A percentile compares a stretch with the other conserved stretches of the same genome.
Evolutionary conservation across 495 filamentous ascomycete genomes (phyloP).

Genomic region (Extremus antarcticus): DNA sequence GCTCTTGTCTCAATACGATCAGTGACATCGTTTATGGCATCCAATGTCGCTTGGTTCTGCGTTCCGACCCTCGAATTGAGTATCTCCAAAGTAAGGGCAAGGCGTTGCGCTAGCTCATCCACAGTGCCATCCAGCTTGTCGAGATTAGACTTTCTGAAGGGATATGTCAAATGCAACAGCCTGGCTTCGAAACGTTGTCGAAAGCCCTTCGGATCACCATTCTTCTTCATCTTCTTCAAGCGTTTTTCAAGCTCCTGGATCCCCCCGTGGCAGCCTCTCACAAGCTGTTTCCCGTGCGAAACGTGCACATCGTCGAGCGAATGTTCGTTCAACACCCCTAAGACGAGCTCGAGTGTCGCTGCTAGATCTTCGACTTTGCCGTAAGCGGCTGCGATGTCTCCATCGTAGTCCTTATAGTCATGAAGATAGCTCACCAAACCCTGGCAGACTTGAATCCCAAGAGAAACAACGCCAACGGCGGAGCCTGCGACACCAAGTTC

Average conservation of each 20-base stretch:
- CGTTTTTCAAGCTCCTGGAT: background rate
- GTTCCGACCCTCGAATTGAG: background rate
- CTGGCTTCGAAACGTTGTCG: background rate
- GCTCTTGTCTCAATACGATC: too few species aligned
- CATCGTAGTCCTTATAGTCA: slow-evolving; percentile 6
- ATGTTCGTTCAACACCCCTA: background rate
- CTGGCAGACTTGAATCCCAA: slow-evolving; percentile 14
- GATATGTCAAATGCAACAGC: background rate
- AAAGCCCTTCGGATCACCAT: background rate
- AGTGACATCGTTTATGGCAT: too few species aligned
- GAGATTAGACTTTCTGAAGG: background rate
- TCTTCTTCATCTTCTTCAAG: background rate
- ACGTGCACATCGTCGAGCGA: background rate
- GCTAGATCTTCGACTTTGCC: background rate
- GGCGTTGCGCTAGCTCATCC: background rate
- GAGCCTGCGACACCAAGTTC: background rate
- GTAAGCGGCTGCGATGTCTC: slow-evolving; percentile 6
- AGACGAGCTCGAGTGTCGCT: slow-evolving; percentile 2
- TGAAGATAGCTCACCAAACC: slow-evolving; percentile 14
- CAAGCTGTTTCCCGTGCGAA: background rate
- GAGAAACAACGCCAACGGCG: slow-evolving; percentile 5
- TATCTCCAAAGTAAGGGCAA: background rate
- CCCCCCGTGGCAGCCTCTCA: background rate
- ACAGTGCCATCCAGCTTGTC: background rate
- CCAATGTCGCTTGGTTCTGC: too few species aligned